Conservation (phyloP, 2,329 filamentous ascomycete species). For the Phialophora tarda region DNA sequence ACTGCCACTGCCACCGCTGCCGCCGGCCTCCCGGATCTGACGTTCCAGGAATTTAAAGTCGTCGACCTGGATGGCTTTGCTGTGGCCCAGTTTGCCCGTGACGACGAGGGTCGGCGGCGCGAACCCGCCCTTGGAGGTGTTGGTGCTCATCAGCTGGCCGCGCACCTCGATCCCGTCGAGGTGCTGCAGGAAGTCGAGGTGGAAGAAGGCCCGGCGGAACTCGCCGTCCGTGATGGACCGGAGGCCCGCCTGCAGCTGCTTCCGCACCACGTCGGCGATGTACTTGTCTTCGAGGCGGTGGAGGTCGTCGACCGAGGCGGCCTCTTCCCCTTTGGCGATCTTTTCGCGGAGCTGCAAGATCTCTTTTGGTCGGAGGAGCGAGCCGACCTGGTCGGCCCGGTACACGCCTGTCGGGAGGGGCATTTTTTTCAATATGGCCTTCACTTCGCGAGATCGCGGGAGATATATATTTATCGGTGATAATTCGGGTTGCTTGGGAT, state of each 20-base stretch:
- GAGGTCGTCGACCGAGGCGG: slow-evolving; percentile 51
- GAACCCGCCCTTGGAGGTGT: slow-evolving; percentile 42
- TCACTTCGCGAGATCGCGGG: no score
- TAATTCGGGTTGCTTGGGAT: no score
- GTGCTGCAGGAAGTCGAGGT: slow-evolving; percentile 64
- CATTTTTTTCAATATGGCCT: no score
- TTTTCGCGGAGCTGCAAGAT: slow-evolving; percentile 58
- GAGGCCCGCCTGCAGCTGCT: slow-evolving; percentile 57
- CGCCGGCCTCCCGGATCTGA: slow-evolving; percentile 47
- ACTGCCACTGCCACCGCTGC: slow-evolving; percentile 24
- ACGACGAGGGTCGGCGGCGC: slow-evolving; percentile 62
- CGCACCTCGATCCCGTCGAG: slow-evolving; percentile 60
- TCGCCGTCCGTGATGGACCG: slow-evolving; percentile 62
- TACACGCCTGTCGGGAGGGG: slow-evolving; percentile 44
- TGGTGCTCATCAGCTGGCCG: slow-evolving; percentile 48
- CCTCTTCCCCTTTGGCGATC: slow-evolving; percentile 49
- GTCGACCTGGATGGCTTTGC: slow-evolving; percentile 61
- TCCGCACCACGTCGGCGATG: slow-evolving; percentile 56
- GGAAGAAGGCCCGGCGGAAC: slow-evolving; percentile 63
- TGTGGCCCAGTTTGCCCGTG: slow-evolving; percentile 61
- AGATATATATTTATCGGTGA: no score
- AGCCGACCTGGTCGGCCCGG: slow-evolving; percentile 63
- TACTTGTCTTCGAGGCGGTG: slow-evolving; percentile 59
- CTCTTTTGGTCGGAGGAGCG: slow-evolving; percentile 58
- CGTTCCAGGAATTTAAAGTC: slow-evolving; percentile 62